Base-by-base conservation (phyloP, 257 asterid genomes). In the Jaltomata sinuosa region DNA sequence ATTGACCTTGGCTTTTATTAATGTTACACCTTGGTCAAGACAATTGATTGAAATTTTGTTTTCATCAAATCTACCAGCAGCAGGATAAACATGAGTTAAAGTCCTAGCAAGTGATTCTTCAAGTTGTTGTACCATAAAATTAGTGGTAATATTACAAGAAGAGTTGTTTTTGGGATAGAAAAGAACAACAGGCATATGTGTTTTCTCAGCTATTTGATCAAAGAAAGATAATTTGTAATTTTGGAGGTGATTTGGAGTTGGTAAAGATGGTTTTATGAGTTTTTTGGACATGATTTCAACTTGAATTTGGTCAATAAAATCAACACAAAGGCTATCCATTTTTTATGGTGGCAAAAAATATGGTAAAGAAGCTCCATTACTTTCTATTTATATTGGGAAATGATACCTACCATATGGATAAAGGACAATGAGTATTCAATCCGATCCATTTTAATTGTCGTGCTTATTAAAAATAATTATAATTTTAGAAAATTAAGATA, bases 11-110 rank as follows among this genome's bases (percentile, higher is more conserved):
- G 87, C 85, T 81, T 89, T 87, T 11, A 71, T 4, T 82, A 84
- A 89, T n/a, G 84, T 86, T 4, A 84, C 90, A 19, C 91, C 92
- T 12, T 76, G 79, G 40, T 89, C 91, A 14, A 76, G 62, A 49
- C 92, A 91, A 18, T 86, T 83, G 2, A 91, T 57, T 55, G 80
- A 71, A 4, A 84, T 32, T 1, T 62, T 65, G n/a, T 85, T 19
- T 3, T 81, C 59, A 2, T 22, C 80, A 25, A 86, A 11, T 50
- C 90, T 57, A 5, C 92, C 94, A 5, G 91, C 90, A 19, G 85
- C 40, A 4, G 71, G 40, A 62, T 62, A 62, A 27, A 62, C 40
- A 31, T 62, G 71, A 62, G 71, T 62, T 82, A 5, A 74, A 29
- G 87, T 80, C 7, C 87, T 85, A 21, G 90, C 81, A 3, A 91